Conservation (phyloP, 2,329 filamentous ascomycete species). For the Oidium heveae region DNA sequence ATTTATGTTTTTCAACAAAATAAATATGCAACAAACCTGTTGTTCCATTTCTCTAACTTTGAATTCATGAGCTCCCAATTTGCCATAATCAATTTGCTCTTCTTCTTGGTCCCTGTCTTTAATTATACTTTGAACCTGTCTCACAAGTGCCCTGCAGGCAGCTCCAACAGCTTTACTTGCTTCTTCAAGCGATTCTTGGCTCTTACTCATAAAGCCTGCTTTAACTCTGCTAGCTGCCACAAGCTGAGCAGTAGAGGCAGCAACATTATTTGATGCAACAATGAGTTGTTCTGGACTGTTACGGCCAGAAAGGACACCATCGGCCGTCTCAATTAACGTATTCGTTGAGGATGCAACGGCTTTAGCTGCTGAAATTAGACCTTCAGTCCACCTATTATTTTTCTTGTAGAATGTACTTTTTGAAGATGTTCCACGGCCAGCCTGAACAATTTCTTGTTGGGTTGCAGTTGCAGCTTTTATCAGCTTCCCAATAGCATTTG, state of each 20-base stretch:
- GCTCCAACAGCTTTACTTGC: constrained; percentile 81
- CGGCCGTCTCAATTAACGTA: constrained; percentile 89
- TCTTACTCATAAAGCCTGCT: constrained; percentile 94
- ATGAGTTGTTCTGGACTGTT: constrained; percentile 95
- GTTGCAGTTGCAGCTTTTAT: constrained; percentile 87
- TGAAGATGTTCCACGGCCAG: constrained; percentile 68
- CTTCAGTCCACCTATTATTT: constrained; percentile 98
- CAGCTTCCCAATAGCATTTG: constrained; percentile 73
- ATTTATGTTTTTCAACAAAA: too few relatives aligned
- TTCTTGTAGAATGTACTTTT: constrained; percentile 97
- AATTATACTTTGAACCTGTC: constrained; percentile 88
- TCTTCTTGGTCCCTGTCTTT: constrained; percentile 62
- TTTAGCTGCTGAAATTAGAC: constrained; percentile 89
- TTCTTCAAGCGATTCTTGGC: constrained; percentile 70
- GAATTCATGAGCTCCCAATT: constrained; percentile 83
- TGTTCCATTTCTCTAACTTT: constrained; percentile 99
- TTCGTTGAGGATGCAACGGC: constrained; percentile 86
- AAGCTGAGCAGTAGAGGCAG: constrained; percentile 84
- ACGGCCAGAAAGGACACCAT: constrained; percentile 75
- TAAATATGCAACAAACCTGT: constrained; percentile 37
- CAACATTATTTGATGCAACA: constrained; percentile 90
- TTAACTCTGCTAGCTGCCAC: constrained; percentile 91
- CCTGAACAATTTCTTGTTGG: constrained; percentile 88
- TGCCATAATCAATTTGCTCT: constrained; percentile 65
- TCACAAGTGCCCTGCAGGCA: constrained; percentile 66